Evolutionary conservation across 1,284 basidiomycete species (phyloP), one percentile per base, ranked within the genome.

Genomic region (Ustilago loliicola): DNA sequence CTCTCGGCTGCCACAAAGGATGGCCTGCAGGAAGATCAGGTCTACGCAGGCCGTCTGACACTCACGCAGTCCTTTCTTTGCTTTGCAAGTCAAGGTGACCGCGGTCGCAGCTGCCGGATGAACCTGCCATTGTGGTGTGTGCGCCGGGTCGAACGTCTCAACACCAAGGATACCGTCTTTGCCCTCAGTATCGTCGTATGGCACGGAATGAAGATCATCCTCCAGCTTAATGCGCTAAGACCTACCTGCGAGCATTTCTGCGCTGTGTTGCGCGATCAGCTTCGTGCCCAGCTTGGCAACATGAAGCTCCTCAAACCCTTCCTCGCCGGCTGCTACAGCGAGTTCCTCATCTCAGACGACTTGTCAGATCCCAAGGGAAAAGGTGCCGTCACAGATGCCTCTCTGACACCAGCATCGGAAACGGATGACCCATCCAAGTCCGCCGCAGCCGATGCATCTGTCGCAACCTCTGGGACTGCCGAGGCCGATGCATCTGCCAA

Each of bases 191-290:
- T 99, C 30, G 91, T 92, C n/a, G 91, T 95, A 63, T 99, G 96
- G 95, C 95, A 98, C 86, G 93, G 94, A 52, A 92, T 94, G 90
- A 94, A 97, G 89, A 93, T 98, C 82, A 93, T 98, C 77, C 91
- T 99, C 1, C 96, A 99, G 88, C 88, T 99, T 65, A 98, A 97
- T 9, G 95, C 95, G 0, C 90, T 99, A n/a, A 90, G 96, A 36
- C 94, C 95, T 9, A 95, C 94, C 0, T 97, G 96, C 51, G 96
- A 99, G 83, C 90, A 93, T 38, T 99, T 99, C 88, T 98, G 96
- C 83, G 90, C 93, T 1, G 89, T 94, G 3, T 90, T 99, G 2
- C 92, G 95, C 5, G 93, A 96, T 81, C 92, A 94, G 7, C 90
- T 99, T 73, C 98, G 96, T 87, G 89, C 92, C 0, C 94, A 98